Conservation (phyloP, 805 yeast genomes). For the Starmerella geochares region DNA sequence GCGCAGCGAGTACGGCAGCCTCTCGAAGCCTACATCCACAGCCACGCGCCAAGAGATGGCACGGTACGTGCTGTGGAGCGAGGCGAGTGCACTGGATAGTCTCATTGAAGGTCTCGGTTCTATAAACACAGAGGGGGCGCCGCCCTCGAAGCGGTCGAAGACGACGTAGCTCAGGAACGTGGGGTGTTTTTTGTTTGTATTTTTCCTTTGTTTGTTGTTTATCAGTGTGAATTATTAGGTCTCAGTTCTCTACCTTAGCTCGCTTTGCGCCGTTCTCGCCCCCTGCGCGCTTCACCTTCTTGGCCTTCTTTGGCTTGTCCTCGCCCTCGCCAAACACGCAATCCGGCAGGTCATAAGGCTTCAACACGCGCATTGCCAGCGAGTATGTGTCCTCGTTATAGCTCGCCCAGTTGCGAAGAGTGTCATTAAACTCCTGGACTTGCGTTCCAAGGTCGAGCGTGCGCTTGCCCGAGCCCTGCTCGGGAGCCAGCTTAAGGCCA, state of each 20-base stretch:
- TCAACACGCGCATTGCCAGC: constrained; percentile 61
- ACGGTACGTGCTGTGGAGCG: neutral
- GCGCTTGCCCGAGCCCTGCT: constrained; percentile 28
- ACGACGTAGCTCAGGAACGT: neutral
- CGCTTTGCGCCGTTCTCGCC: constrained; percentile 12
- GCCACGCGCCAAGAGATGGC: neutral
- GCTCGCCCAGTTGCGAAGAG: constrained; percentile 63
- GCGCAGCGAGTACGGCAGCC: constrained; percentile 21
- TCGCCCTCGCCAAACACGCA: constrained; percentile 80
- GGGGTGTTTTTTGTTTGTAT: neutral
- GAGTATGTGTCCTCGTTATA: constrained; percentile 53
- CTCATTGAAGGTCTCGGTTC: neutral
- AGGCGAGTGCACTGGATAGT: constrained; percentile 17
- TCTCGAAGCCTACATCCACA: neutral
- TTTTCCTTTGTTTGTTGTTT: neutral
- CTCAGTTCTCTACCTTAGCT: constrained; percentile 9
- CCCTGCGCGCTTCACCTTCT: constrained; percentile 34
- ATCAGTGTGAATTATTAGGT: neutral
- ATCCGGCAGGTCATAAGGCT: constrained; percentile 65
- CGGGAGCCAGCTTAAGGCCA: constrained; percentile 54
- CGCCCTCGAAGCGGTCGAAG: neutral
- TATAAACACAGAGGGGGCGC: neutral
- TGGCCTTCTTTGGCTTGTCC: constrained; percentile 46
- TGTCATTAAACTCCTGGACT: constrained; percentile 74
- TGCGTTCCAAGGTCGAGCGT: constrained; percentile 73